phyloP scores from a whole-genome alignment of 352 stramenopile species.

The Phytophthora palmivora region DNA sequence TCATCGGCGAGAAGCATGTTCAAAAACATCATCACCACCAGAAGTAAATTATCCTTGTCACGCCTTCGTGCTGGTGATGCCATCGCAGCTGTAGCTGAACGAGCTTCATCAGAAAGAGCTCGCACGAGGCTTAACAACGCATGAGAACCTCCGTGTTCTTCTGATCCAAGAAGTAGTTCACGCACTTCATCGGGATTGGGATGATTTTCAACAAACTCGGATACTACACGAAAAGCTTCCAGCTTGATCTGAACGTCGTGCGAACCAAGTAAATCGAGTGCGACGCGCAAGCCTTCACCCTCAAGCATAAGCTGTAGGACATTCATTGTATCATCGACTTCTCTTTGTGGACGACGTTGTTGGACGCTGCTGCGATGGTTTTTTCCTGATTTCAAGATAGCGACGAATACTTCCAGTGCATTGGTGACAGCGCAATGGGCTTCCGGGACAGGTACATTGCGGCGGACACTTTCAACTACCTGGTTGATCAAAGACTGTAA shows the following conservation, averaged over 20 bases:
- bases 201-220: conserved; percentile 58
- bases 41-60: conserved; percentile 31
- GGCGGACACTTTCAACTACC: conserved; percentile 46
- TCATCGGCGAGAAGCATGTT: conserved; percentile 62
- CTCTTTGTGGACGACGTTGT: conserved; percentile 7
- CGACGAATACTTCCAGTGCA: conserved; percentile 55
- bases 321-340: conserved; percentile 12
- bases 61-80: conserved; percentile 11
- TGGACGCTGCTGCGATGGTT: conserved; percentile 33
- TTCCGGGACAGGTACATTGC: conserved; percentile 38
- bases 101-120: conserved; percentile 57
- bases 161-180: conserved; percentile 36
- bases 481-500: conserved; percentile 24
- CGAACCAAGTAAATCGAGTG: conserved; percentile 53
- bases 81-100: conserved; percentile 12
- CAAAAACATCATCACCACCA: conserved; percentile 55
- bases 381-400: conserved; percentile 43
- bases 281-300: conserved; percentile 44
- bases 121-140: conserved; percentile 58
- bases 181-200: conserved; percentile 27
- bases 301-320: conserved; percentile 42
- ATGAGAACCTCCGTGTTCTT: conserved; percentile 38
- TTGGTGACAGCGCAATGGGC: conserved; percentile 50
- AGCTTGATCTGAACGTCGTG: conserved; percentile 52
- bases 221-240: conserved; percentile 49